phyloP scores from a whole-genome alignment of 2,329 filamentous ascomycete species.

The Amylocarpus encephaloides region DNA sequence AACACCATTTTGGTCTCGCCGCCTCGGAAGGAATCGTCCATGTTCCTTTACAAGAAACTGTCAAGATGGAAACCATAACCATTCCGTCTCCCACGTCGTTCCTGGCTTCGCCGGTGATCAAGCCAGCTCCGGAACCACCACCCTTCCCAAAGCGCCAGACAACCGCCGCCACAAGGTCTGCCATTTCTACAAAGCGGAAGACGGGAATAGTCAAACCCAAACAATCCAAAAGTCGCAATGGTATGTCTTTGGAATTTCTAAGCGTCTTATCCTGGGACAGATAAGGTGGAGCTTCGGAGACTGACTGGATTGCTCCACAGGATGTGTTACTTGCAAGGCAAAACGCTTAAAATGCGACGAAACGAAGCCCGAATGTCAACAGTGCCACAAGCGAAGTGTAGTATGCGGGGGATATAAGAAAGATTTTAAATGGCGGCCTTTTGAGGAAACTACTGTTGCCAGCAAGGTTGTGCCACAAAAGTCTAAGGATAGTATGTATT shows the following conservation, averaged over 20 bases:
- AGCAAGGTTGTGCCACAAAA: conserved; percentile 33
- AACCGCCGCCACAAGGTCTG: conserved; percentile 15
- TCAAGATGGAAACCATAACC: conserved; percentile 50
- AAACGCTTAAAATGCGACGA: conserved; percentile 71
- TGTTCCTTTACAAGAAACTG: conserved; percentile 16
- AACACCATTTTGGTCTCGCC: neutral
- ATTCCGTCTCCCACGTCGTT: conserved; percentile 54
- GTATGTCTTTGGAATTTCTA: conserved; percentile 40
- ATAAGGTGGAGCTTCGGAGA: conserved; percentile 16
- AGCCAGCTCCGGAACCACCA: conserved; percentile 27
- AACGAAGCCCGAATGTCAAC: conserved; percentile 60
- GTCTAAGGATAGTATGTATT: conserved; percentile 22
- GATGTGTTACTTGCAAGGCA: conserved; percentile 67
- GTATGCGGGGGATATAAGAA: conserved; percentile 67
- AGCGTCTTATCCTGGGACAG: conserved; percentile 22
- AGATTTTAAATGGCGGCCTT: conserved; percentile 69
- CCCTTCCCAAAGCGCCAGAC: conserved; percentile 27
- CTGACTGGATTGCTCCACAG: conserved; percentile 36
- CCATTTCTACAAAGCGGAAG: conserved; percentile 23
- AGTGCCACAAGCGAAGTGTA: conserved; percentile 60
- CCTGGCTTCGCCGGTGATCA: conserved; percentile 35
- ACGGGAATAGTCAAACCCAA: conserved; percentile 52
- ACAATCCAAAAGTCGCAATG: conserved; percentile 70
- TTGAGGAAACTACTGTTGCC: conserved; percentile 55
- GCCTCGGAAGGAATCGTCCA: conserved; percentile 10